Conservation (phyloP, 805 yeast species). For the Torulaspora maleeae region DNA sequence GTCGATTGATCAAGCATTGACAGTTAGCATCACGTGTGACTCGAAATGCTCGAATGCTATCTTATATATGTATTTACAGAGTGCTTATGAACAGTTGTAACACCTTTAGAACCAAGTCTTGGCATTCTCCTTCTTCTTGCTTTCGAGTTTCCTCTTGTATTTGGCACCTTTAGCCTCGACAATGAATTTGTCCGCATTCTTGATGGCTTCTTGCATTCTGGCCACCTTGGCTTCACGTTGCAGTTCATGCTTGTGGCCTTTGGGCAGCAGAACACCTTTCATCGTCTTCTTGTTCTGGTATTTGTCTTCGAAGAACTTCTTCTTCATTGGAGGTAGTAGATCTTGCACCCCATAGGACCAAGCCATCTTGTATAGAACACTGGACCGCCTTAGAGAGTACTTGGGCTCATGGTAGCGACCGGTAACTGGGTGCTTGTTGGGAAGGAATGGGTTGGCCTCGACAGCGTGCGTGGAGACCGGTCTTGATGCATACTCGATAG, state of each 20-base stretch:
- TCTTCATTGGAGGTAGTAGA: conserved; percentile 55
- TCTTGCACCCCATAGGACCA: conserved; percentile 74
- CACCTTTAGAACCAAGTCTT: conserved; percentile 16
- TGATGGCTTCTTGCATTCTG: conserved; percentile 62
- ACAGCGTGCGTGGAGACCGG: conserved; percentile 64
- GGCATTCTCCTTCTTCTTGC: conserved; percentile 32
- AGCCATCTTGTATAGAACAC: conserved; percentile 80
- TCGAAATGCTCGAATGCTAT: neutral
- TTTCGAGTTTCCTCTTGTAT: conserved; percentile 42
- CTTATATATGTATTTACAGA: conserved; percentile 11
- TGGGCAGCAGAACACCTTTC: conserved; percentile 73
- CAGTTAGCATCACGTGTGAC: neutral
- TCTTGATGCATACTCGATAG: conserved; percentile 54
- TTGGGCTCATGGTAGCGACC: conserved; percentile 71
- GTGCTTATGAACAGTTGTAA: neutral
- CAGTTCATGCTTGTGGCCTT: conserved; percentile 79
- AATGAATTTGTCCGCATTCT: conserved; percentile 61
- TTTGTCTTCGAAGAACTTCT: conserved; percentile 75
- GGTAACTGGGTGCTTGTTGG: conserved; percentile 79
- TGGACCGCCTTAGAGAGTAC: conserved; percentile 75
- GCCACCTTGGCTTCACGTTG: conserved; percentile 53
- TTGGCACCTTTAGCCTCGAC: conserved; percentile 57
- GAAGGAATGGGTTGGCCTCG: conserved; percentile 79
- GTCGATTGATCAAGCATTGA: neutral
- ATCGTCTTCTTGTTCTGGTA: conserved; percentile 62